Evolutionary conservation across 208 protist species (phyloP).

Genomic region (Wallacemonas rigidus): DNA sequence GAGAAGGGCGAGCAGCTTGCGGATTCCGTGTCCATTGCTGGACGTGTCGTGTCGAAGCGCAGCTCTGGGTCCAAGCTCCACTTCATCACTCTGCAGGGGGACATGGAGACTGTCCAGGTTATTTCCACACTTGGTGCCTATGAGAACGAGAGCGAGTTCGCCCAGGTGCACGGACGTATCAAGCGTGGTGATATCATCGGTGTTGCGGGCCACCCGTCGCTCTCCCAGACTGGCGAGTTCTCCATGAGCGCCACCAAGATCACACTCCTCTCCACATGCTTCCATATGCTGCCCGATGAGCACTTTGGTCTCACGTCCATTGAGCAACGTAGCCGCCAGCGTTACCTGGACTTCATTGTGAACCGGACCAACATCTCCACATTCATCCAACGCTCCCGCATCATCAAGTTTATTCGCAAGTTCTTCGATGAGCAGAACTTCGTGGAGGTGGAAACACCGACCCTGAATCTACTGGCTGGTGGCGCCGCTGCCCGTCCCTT

Average conservation of each 20-base stretch:
- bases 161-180: conserved; percentile 82
- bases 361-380: conserved; percentile 95
- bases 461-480: conserved; percentile 98
- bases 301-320: conserved; percentile 93
- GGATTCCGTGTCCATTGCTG: conserved; percentile 87
- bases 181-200: conserved; percentile 99
- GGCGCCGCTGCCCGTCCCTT: conserved; percentile 99
- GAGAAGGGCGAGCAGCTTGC: conserved; percentile 47
- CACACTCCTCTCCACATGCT: conserved; percentile 96
- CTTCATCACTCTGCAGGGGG: conserved; percentile 97
- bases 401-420: conserved; percentile 98
- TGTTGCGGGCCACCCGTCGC: conserved; percentile 90
- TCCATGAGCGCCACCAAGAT: conserved; percentile 87
- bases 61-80: conserved; percentile 93
- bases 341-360: conserved; percentile 99
- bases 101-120: conserved; percentile 96
- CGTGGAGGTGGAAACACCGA: conserved; percentile 98
- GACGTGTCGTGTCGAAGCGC: conserved; percentile 82
- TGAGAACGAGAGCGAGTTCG: conserved; percentile 75
- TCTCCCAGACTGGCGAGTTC: conserved; percentile 91
- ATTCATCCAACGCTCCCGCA: conserved; percentile 93
- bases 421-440: conserved; percentile 97
- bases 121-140: conserved; percentile 77
- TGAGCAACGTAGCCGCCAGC: conserved; percentile 96
- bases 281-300: conserved; percentile 98